Evolutionary conservation across 352 stramenopile genomes (phyloP).

Genomic region (Peronospora farinosa): DNA sequence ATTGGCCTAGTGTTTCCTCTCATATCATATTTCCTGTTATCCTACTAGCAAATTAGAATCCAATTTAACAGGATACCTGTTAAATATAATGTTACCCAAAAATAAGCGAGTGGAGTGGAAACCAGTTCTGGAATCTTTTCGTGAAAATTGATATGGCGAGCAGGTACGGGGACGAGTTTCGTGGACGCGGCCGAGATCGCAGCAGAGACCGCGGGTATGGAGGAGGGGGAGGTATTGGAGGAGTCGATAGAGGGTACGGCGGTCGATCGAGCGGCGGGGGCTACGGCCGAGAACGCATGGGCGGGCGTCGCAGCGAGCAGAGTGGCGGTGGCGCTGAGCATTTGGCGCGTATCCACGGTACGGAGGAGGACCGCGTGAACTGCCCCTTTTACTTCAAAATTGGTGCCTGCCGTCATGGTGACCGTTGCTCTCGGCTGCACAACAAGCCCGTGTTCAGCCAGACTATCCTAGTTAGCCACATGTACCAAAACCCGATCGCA

Average conservation of each 20-base stretch:
- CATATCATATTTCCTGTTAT: neutral
- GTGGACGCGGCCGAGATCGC: conserved; percentile 57
- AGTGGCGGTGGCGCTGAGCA: conserved; percentile 89
- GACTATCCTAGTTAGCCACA: conserved; percentile 97
- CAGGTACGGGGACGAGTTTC: conserved; percentile 69
- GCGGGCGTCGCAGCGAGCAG: conserved; percentile 49
- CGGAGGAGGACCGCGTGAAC: conserved; percentile 96
- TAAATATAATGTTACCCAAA: neutral
- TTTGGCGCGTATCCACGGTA: conserved; percentile 96
- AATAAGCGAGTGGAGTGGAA: conserved; percentile 25
- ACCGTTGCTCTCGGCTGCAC: conserved; percentile 97
- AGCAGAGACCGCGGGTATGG: conserved; percentile 59
- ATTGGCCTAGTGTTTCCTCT: conserved; percentile 13
- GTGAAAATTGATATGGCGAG: conserved; percentile 36
- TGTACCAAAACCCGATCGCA: conserved; percentile 95
- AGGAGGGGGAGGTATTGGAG: conserved; percentile 22
- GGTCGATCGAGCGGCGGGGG: conserved; percentile 39
- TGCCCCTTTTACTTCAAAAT: conserved; percentile 99
- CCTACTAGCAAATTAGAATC: neutral
- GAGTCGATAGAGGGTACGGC: conserved; percentile 32
- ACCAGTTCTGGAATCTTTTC: conserved; percentile 40
- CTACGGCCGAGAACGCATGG: conserved; percentile 52
- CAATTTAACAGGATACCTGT: neutral
- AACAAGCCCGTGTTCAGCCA: conserved; percentile 98
- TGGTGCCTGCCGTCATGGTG: conserved; percentile 97